phyloP scores from a whole-genome alignment of 2,329 filamentous ascomycete genomes.

The Lachnellula willkommii region DNA sequence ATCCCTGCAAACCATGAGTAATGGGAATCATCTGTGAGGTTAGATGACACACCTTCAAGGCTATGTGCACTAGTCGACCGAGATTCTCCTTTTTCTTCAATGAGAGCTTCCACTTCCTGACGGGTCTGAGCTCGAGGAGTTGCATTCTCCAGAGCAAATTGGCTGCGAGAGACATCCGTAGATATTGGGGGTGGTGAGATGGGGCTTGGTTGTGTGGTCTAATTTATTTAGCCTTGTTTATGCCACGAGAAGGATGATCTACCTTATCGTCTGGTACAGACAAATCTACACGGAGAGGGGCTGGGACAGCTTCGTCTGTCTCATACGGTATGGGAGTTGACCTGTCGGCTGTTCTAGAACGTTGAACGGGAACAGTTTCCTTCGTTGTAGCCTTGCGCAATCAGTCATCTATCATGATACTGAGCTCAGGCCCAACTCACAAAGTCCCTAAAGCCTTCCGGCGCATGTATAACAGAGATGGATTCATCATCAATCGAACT shows the following conservation, averaged over 20 bases:
- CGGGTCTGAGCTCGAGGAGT: conserved; percentile 82
- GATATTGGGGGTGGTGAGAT: conserved; percentile 64
- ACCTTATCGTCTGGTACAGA: conserved; percentile 27
- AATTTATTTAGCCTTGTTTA: conserved; percentile 8
- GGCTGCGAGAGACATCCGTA: conserved; percentile 63
- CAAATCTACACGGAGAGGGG: conserved; percentile 17
- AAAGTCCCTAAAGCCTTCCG: conserved; percentile 75
- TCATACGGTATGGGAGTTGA: conserved; percentile 31
- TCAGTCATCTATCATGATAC: conserved; percentile 11
- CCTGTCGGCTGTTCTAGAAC: conserved; percentile 19
- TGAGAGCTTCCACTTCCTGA: conserved; percentile 59
- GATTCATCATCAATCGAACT: conserved; percentile 67
- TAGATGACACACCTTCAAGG: conserved; percentile 61
- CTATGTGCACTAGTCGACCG: conserved; percentile 67
- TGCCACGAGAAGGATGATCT: neutral
- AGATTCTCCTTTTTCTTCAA: conserved; percentile 45
- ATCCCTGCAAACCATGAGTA: conserved; percentile 31
- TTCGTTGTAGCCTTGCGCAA: conserved; percentile 14
- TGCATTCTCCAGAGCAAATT: conserved; percentile 61
- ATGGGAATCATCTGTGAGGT: conserved; percentile 7
- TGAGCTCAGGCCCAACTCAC: conserved; percentile 42
- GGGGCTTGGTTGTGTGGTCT: conserved; percentile 27
- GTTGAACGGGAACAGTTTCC: conserved; percentile 15
- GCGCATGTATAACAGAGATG: conserved; percentile 86
- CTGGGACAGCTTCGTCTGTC: conserved; percentile 10